Conservation (phyloP, 140 eudicot genomes). For the Erigeron philadelphicus region DNA sequence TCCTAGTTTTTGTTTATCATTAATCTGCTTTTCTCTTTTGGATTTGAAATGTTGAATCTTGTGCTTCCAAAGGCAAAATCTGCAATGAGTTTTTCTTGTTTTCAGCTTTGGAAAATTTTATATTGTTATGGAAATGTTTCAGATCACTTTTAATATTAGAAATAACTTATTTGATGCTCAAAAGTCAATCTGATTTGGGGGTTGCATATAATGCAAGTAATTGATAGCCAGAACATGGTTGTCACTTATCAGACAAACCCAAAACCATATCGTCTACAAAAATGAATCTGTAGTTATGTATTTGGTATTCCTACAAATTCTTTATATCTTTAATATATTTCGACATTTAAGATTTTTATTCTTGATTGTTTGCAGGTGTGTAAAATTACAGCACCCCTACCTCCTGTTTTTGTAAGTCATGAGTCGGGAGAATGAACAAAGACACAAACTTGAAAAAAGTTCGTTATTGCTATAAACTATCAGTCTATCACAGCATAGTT, state of each 20-base stretch:
- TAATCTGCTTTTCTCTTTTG: neutral
- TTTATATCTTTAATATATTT: neutral
- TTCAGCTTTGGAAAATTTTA: too few relatives aligned
- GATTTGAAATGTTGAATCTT: neutral
- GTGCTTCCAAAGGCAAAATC: neutral
- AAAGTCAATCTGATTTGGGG: neutral
- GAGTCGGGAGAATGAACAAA: slow-evolving; percentile 18
- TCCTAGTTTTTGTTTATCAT: neutral
- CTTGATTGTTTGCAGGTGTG: slow-evolving; percentile 24
- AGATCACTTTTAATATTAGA: neutral
- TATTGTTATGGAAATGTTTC: neutral
- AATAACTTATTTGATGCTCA: neutral
- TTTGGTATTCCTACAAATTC: neutral
- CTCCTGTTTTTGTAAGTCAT: slow-evolving; percentile 23
- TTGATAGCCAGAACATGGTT: neutral
- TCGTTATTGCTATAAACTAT: too few relatives aligned
- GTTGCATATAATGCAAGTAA: neutral
- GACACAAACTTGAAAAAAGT: neutral
- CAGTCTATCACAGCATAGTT: too few relatives aligned
- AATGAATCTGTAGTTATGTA: neutral
- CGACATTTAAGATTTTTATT: neutral
- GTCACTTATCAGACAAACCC: neutral
- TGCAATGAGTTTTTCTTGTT: too few relatives aligned
- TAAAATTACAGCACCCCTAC: slow-evolving; percentile 27
- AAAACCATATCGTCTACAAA: neutral